phyloP scores from a whole-genome alignment of 768 basidiomycete genomes.

The Porphyrellus cyaneotinctus region DNA sequence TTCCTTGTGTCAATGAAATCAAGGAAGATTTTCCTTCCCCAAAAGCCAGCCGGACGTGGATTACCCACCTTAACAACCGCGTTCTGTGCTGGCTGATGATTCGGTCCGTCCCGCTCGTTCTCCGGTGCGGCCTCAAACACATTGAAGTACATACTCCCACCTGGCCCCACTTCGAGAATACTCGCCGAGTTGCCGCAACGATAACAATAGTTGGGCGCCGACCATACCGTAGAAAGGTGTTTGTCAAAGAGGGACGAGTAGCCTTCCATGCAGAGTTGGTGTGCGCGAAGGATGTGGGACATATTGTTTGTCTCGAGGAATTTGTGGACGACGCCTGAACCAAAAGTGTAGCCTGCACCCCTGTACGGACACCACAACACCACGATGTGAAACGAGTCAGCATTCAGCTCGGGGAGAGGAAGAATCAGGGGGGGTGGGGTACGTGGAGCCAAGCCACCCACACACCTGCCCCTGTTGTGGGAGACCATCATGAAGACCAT shows the following conservation, averaged over 20 bases:
- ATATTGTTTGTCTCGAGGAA: constrained; percentile 95
- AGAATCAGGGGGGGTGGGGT: constrained; percentile 7
- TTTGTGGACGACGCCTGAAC: constrained; percentile 95
- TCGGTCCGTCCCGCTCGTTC: constrained; percentile 90
- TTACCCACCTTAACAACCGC: constrained; percentile 62
- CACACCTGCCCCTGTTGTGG: constrained; percentile 3
- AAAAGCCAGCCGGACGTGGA: background rate
- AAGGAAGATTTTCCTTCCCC: background rate
- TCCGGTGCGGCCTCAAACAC: constrained; percentile 99
- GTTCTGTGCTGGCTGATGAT: constrained; percentile 69
- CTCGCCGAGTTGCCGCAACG: constrained; percentile 97
- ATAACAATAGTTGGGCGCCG: constrained; percentile 98
- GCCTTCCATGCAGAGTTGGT: constrained; percentile 99
- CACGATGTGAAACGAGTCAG: constrained; percentile 12
- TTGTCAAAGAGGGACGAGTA: constrained; percentile 97
- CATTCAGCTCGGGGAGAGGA: constrained; percentile 7
- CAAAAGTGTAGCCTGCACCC: constrained; percentile 98
- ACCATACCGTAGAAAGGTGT: constrained; percentile 96
- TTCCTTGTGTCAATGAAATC: background rate
- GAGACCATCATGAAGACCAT: constrained; percentile 35
- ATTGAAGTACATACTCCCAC: constrained; percentile 86
- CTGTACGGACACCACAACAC: constrained; percentile 38
- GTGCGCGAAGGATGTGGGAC: constrained; percentile 96
- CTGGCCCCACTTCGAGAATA: constrained; percentile 92
- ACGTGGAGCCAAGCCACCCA: constrained; percentile 9